Evolutionary conservation across 352 stramenopile species (phyloP), one percentile per base, ranked within the genome.

Genomic region (Globisporangium okanoganense): DNA sequence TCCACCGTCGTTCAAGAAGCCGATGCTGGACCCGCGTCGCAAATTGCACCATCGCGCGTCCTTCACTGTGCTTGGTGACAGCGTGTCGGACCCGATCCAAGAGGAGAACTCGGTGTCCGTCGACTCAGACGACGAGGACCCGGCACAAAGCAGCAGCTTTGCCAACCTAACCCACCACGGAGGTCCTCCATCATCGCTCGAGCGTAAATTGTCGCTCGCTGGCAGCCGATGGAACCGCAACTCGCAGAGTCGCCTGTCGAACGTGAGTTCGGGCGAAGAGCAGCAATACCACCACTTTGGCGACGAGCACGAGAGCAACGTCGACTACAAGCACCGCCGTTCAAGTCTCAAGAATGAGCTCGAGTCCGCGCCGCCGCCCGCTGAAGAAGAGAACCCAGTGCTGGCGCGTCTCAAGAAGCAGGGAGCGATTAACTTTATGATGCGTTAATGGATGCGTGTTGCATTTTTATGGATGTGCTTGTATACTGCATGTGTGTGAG

Each of bases 381-480:
- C 76, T 5, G 66, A 79, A 20, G 73, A 82, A 43, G 78, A 87
- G 40, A 93, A 91, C 61, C 84, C 84, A 2, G 81, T 93, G 55
- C 65, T 91, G 35, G 81, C 78, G 20, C 84, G 84, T 24, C 76
- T 93, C 6, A 85, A 82, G 60, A 91, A 91, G 62, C 84, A 93
- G 51, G 84, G 84, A 20, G 84, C 84, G n/a, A 65, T 93, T 61
- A 90, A 89, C 67, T 93, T 90, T 73, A 93, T 91, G 81, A 73
- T 85, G 70, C 74, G 78, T 77, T 85, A 71, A 62, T 70, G 41
- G 27, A 56, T 66, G 29, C 36, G 20, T 43, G 29, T n/a, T 20
- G 49, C n/a, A 10, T 56, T 29, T 43, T 33, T 29, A 41, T 38
- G 43, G 3, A 27, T 49, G 7, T 18, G 35, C 10, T 18, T 52